phyloP scores from a whole-genome alignment of 2,329 filamentous ascomycete genomes.

The Sclerotinia subarctica region DNA sequence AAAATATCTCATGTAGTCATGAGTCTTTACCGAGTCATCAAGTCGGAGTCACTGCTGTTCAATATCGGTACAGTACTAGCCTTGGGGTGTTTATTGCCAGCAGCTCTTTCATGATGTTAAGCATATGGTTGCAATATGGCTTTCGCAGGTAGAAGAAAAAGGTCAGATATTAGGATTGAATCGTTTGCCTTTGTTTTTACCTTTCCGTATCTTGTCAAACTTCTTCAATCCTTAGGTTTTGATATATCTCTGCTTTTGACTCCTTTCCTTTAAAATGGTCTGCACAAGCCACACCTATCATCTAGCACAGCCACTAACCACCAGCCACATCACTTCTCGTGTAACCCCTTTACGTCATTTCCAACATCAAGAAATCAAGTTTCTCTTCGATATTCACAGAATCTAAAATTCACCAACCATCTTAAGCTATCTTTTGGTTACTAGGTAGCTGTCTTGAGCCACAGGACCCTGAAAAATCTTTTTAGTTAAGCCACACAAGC shows the following conservation, averaged over 20 bases:
- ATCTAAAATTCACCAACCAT: background rate
- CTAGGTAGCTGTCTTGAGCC: background rate
- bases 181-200: background rate
- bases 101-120: background rate
- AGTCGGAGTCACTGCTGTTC: too few species aligned
- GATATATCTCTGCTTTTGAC: background rate
- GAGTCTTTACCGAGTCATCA: background rate
- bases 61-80: background rate
- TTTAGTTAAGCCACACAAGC: background rate
- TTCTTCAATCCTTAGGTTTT: too few species aligned
- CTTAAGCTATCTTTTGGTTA: background rate
- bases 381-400: background rate
- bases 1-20: background rate
- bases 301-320: background rate
- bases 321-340: background rate
- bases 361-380: background rate
- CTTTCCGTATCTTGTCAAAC: background rate
- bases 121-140: background rate
- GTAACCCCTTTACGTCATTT: slow-evolving; percentile 1
- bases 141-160: background rate
- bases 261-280: background rate
- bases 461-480: slow-evolving; percentile 11
- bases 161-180: background rate
- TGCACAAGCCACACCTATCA: background rate
- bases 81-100: background rate